Percentiles rank a stretch among this genome's conserved stretches.
Conservation (phyloP, 2,329 filamentous ascomycete species). For the Diaporthe citri region DNA sequence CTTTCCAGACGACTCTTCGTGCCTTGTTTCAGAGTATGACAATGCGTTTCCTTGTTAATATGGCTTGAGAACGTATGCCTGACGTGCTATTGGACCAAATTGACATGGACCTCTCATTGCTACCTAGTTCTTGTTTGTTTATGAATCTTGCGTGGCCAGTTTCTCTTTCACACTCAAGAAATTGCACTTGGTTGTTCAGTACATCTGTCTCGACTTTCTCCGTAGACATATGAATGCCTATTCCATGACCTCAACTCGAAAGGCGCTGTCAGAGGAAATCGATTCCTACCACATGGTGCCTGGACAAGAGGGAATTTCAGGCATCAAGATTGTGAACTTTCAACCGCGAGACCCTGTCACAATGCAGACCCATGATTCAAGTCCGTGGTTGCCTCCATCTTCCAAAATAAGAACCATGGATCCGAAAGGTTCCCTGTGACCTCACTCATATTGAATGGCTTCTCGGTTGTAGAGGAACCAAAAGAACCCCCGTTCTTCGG, state of each 20-base stretch:
- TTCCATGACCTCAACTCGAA: no score
- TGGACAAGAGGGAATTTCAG: no score
- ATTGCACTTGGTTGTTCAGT: background rate
- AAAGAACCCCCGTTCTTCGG: background rate
- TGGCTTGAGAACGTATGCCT: no score
- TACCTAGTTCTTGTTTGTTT: no score
- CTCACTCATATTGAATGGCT: background rate
- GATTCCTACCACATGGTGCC: no score
- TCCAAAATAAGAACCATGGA: fast-evolving
- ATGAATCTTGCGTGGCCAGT: background rate
- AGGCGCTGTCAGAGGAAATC: no score
- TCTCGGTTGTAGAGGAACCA: background rate
- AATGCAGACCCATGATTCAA: background rate
- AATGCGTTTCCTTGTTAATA: background rate
- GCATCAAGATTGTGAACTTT: no score
- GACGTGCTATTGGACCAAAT: no score
- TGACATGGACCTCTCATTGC: no score
- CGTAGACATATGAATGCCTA: background rate
- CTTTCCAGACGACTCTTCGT: background rate
- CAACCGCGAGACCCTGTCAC: background rate
- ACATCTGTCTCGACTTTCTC: background rate
- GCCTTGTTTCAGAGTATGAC: no score
- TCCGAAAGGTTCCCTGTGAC: fast-evolving
- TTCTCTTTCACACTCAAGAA: background rate
- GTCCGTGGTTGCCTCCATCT: background rate